A percentile compares a stretch with the other conserved stretches of the same genome.
phyloP scores from a whole-genome alignment of 805 yeast species.

The Candida methanosorbosa region DNA sequence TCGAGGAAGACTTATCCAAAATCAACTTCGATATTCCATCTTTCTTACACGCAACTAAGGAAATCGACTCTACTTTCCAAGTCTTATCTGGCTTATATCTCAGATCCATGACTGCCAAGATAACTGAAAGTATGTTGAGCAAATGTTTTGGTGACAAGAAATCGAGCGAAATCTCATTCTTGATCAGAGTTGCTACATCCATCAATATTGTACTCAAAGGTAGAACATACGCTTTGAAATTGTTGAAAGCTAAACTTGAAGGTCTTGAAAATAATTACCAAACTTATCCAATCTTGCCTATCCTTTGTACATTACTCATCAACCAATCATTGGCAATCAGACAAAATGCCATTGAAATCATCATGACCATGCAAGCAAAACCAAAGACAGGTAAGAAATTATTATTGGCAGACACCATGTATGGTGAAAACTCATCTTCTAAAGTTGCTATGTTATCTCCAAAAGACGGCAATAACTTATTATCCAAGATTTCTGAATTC shows the following conservation, averaged over 20 bases:
- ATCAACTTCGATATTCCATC: constrained; percentile 16
- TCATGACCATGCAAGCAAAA: constrained; percentile 30
- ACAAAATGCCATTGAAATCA: constrained; percentile 27
- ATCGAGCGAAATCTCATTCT: constrained; percentile 41
- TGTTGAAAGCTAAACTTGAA: constrained; percentile 28
- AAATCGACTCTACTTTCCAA: constrained; percentile 31
- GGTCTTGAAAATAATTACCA: constrained; percentile 24
- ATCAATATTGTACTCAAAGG: constrained; percentile 50
- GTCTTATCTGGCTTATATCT: constrained; percentile 33
- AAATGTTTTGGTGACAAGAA: constrained; percentile 8
- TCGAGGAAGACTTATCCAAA: constrained; percentile 13
- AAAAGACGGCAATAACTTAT: constrained; percentile 46
- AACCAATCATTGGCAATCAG: constrained; percentile 47
- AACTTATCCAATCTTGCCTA: constrained; percentile 50
- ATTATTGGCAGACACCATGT: constrained; percentile 47
- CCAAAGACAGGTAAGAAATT: constrained; percentile 27
- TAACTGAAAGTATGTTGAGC: constrained; percentile 10
- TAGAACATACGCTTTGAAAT: constrained; percentile 40
- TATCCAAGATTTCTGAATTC: constrained; percentile 28
- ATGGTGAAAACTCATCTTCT: constrained; percentile 37
- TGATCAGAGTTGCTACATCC: constrained; percentile 47
- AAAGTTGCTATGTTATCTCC: constrained; percentile 53
- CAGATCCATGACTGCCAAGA: constrained; percentile 26
- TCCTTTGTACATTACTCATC: constrained; percentile 42
- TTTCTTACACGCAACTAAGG: constrained; percentile 24